Percentiles rank a stretch among this genome's conserved stretches.
phyloP scores from a whole-genome alignment of 129 eudicot genomes.

The Flaveria robusta region DNA sequence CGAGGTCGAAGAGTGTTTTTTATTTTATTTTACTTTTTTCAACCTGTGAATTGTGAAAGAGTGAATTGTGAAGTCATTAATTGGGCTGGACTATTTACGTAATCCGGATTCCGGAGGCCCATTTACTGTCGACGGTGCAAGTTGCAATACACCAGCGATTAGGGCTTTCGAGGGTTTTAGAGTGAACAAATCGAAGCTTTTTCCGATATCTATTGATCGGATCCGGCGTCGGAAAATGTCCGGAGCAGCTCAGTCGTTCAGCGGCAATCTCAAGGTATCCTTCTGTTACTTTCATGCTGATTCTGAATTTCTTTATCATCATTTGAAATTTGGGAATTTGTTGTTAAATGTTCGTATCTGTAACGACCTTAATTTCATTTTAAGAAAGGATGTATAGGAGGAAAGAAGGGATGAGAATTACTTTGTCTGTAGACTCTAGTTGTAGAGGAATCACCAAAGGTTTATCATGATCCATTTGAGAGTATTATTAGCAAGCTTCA shows the following conservation, averaged over 20 bases:
- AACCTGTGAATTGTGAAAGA: no score
- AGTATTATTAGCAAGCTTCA: no score
- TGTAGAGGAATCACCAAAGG: no score
- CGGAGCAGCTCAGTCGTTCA: constrained; percentile 5
- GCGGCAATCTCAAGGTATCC: constrained; percentile 7
- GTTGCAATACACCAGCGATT: background rate
- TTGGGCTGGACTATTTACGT: background rate
- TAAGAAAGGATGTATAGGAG: background rate
- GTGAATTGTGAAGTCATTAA: no score
- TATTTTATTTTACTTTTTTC: no score
- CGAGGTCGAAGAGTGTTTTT: no score
- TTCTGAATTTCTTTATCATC: background rate
- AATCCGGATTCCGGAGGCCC: background rate
- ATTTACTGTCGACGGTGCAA: background rate
- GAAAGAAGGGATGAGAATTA: no score
- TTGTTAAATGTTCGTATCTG: background rate
- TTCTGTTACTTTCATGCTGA: background rate
- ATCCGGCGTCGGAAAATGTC: constrained; percentile 1
- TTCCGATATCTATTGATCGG: background rate
- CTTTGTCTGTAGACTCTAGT: no score
- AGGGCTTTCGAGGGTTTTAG: constrained; percentile 11
- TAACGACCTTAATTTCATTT: background rate
- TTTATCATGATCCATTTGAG: no score
- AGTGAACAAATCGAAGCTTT: background rate
- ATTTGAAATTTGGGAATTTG: background rate